Evolutionary conservation across 345 rosid species (phyloP).

Genomic region (Eucalyptus cloeziana): DNA sequence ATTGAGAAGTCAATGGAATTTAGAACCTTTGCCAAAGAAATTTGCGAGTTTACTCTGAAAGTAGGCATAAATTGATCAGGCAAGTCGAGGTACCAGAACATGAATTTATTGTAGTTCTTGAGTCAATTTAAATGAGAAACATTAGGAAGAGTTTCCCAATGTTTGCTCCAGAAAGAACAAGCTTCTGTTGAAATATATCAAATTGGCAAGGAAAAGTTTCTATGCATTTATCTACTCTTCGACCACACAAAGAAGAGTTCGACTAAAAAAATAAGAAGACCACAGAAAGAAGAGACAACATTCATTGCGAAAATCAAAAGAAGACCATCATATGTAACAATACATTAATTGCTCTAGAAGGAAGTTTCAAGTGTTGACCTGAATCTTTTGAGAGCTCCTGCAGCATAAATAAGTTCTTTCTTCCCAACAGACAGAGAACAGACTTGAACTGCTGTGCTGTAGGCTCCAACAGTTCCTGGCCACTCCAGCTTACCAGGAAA

Average conservation of each 20-base stretch:
- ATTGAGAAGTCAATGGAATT: neutral
- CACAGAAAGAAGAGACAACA: neutral
- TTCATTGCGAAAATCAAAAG: neutral
- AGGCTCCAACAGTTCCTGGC: constrained; percentile 27
- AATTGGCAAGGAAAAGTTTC: neutral
- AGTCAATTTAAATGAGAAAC: neutral
- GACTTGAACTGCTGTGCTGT: constrained; percentile 40
- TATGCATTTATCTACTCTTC: neutral
- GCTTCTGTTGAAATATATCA: neutral
- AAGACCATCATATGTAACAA: neutral
- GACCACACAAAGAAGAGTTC: neutral
- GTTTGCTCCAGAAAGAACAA: neutral
- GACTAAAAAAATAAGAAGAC: too few relatives aligned
- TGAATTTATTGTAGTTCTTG: neutral
- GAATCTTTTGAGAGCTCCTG: constrained; percentile 16
- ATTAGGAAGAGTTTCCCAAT: neutral
- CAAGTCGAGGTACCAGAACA: neutral
- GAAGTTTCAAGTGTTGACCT: constrained; percentile 13
- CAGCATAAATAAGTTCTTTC: constrained; percentile 53
- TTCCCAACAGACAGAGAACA: constrained; percentile 49
- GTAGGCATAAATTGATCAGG: neutral
- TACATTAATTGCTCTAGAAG: neutral
- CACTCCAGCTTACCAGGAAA: constrained; percentile 30
- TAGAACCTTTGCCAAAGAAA: neutral
- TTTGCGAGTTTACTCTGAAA: neutral